Percentiles rank a stretch among this genome's conserved stretches.
Evolutionary conservation across 495 filamentous ascomycete species (phyloP).

Genomic region (Emericellopsis terricola): DNA sequence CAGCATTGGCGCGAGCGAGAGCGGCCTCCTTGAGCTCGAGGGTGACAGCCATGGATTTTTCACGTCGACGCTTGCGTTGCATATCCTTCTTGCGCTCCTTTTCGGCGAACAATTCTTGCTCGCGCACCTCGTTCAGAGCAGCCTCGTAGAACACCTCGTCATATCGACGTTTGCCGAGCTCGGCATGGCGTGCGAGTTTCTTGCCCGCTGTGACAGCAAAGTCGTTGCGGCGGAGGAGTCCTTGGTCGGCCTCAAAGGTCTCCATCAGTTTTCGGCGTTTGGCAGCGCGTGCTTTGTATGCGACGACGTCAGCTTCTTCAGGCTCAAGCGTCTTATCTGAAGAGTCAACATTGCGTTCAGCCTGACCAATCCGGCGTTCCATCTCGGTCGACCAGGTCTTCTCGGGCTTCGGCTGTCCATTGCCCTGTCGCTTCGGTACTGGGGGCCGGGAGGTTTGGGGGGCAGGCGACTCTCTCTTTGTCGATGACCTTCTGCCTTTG

Average conservation of each 20-base stretch:
- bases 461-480: constrained; percentile 24
- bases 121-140: constrained; percentile 70
- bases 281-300: constrained; percentile 30
- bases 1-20: constrained; percentile 50
- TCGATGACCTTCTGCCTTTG: constrained; percentile 15
- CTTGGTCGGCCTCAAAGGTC: constrained; percentile 33
- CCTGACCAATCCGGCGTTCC: constrained; percentile 45
- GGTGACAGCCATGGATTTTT: constrained; percentile 80
- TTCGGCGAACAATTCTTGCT: constrained; percentile 78
- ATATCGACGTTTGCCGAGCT: constrained; percentile 30
- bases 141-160: constrained; percentile 33
- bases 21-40: constrained; percentile 74
- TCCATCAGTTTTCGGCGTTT: constrained; percentile 47
- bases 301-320: constrained; percentile 41
- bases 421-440: constrained; percentile 30
- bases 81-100: constrained; percentile 99
- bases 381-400: constrained; percentile 43
- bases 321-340: constrained; percentile 51
- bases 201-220: constrained; percentile 12
- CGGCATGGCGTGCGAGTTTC: constrained; percentile 26
- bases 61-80: constrained; percentile 91
- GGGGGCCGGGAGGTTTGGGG: no score
- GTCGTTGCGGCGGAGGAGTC: constrained; percentile 30
- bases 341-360: constrained; percentile 46
- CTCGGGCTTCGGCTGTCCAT: constrained; percentile 27